phyloP scores from a whole-genome alignment of 768 basidiomycete species.

The Leccinum ochraceum region DNA sequence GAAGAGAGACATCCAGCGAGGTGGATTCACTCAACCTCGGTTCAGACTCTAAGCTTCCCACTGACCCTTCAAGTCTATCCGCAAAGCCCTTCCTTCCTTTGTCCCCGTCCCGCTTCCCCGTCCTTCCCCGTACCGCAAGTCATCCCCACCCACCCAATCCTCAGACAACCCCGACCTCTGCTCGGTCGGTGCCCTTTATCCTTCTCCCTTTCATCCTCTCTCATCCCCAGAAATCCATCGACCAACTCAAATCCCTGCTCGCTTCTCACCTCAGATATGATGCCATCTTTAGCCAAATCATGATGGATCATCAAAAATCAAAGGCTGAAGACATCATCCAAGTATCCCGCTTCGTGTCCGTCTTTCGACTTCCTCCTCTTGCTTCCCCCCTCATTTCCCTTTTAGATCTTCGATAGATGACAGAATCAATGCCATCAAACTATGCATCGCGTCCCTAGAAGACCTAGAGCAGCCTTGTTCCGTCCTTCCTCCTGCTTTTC shows the following conservation, averaged over 20 bases:
- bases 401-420: conserved; percentile 37
- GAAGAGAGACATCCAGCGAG: conserved; percentile 17
- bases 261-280: conserved; percentile 20
- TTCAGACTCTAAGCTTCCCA: background rate
- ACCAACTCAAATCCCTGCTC: conserved; percentile 31
- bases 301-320: conserved; percentile 23
- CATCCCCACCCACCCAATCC: conserved; percentile 12
- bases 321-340: conserved; percentile 39
- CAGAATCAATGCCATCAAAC: conserved; percentile 41
- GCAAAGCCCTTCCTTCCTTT: background rate
- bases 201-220: background rate
- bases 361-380: background rate
- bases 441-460: conserved; percentile 30
- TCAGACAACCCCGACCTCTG: conserved; percentile 19
- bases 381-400: background rate
- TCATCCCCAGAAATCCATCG: conserved; percentile 26
- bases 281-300: conserved; percentile 22
- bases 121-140: background rate
- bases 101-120: conserved; percentile 5
- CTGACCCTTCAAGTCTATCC: conserved; percentile 25
- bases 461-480: background rate
- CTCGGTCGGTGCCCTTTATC: conserved; percentile 6
- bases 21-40: conserved; percentile 27
- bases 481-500: conserved; percentile 1
- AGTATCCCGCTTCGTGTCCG: conserved; percentile 44